Evolutionary conservation across 345 rosid species (phyloP).

Genomic region (Capsella bursapastoris): DNA sequence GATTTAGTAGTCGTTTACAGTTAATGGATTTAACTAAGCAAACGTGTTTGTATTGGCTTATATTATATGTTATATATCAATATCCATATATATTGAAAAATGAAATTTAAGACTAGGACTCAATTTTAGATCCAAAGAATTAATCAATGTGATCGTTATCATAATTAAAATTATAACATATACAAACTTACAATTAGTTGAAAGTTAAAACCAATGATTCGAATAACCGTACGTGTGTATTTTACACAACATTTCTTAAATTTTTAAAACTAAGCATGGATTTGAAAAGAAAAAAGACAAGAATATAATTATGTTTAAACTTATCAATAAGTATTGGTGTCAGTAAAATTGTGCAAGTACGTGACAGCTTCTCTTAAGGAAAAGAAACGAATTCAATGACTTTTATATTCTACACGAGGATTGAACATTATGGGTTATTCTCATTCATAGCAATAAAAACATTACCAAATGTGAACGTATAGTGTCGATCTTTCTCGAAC

Average conservation of each 20-base stretch:
- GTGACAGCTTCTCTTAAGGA: background rate
- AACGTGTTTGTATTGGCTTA: background rate
- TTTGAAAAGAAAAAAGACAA: background rate
- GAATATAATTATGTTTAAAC: background rate
- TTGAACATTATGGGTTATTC: conserved; percentile 32
- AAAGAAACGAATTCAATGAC: background rate
- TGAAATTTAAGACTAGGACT: background rate
- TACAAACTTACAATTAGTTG: background rate
- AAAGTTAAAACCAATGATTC: background rate
- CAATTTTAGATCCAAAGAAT: background rate
- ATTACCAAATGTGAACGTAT: conserved; percentile 14
- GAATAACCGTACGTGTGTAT: background rate
- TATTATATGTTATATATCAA: background rate
- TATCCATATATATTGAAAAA: background rate
- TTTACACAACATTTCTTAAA: background rate
- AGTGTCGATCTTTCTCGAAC: conserved; percentile 29
- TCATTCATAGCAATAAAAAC: conserved; percentile 33
- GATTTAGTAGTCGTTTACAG: background rate
- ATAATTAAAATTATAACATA: background rate
- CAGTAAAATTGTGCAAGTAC: background rate
- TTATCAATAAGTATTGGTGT: background rate
- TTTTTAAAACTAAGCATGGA: background rate
- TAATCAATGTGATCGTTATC: background rate
- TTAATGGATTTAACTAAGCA: conserved; percentile 4
- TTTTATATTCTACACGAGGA: background rate